Conservation (phyloP, 306 rosid species). For the Senna tora region DNA sequence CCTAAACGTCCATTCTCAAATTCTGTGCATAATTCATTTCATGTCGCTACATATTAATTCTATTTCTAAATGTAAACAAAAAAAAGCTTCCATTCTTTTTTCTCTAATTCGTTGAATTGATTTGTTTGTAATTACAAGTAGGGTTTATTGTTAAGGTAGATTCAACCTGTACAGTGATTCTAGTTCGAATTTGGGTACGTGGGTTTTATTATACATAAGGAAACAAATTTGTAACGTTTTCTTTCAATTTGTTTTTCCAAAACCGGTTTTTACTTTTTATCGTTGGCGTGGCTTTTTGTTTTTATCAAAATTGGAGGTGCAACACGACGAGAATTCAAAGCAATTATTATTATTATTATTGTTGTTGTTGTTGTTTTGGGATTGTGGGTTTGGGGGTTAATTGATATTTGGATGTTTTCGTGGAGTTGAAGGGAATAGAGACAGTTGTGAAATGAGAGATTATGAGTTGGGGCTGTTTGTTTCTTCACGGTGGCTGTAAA, state of each 20-base stretch:
- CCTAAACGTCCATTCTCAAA: constrained; percentile 9
- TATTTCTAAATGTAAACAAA: background rate
- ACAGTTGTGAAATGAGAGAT: constrained; percentile 48
- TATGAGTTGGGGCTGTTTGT: constrained; percentile 50
- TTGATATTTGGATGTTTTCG: constrained; percentile 47
- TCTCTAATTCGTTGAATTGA: constrained; percentile 14
- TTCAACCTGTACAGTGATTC: constrained; percentile 1
- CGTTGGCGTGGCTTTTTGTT: constrained; percentile 16
- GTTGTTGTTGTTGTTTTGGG: background rate
- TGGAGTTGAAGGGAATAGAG: constrained; percentile 48
- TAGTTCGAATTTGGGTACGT: constrained; percentile 26
- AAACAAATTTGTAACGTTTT: background rate
- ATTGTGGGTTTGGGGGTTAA: background rate
- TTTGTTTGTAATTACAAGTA: constrained; percentile 26
- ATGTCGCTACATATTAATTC: background rate
- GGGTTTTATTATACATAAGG: constrained; percentile 41
- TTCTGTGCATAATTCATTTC: constrained; percentile 40
- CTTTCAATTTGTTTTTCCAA: constrained; percentile 6
- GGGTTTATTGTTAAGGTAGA: background rate
- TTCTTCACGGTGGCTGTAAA: constrained; percentile 28
- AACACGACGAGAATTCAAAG: constrained; percentile 36
- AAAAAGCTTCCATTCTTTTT: constrained; percentile 7
- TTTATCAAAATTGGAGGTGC: constrained; percentile 29
- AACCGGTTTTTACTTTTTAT: constrained; percentile 35
- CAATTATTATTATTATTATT: constrained; percentile 24